Base-by-base conservation (phyloP, 768 basidiomycete genomes). In the Hericium erinaceus region DNA sequence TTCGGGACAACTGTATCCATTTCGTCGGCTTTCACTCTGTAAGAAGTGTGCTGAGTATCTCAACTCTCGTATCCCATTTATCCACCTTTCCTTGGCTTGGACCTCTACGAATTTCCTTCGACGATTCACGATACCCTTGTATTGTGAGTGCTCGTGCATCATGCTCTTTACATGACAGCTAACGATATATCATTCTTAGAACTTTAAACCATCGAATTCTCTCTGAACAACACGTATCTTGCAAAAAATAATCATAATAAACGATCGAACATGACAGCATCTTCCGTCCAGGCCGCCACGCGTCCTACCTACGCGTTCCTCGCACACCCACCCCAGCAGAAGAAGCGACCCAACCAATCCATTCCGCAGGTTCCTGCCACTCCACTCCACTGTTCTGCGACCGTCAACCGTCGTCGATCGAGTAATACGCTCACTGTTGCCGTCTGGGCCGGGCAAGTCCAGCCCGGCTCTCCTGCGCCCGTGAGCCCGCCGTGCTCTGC, bases 401-500 rank as follows among this genome's bases (percentile, higher is more conserved):
- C 9, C 33, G 33, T 33, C 8, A 59, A 60, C 20, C 57, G 69
- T 52, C 74, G 74, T 52, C 74, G 74, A 61, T 77, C 80, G 18
- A 75, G 71, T 54, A 76, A 80, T 1, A 75, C 74, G 61, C 70
- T 77, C 2, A 65, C 74, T 39, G 85, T 89, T 48, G 65, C 77
- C 15, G 61, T 79, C 40, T 90, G 87, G 87, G 84, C 80, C 5
- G 71, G 80, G n/a, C 75, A 72, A 61, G 84, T 89, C 56, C 81
- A 84, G 58, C 87, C 87, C 4, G 87, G 86, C 6, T 83, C 86
- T 15, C 86, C 87, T 2, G 74, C 69, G 0, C 72, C 75, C 11
- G 54, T 64, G 18, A 70, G 75, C 39, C 33, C 33, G 33, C 75
- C 70, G 50, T 64, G 67, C 40, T 65, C 67, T 20, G 26, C 48